Base-by-base conservation (phyloP, 768 basidiomycete genomes). In the Mycena galopus region DNA sequence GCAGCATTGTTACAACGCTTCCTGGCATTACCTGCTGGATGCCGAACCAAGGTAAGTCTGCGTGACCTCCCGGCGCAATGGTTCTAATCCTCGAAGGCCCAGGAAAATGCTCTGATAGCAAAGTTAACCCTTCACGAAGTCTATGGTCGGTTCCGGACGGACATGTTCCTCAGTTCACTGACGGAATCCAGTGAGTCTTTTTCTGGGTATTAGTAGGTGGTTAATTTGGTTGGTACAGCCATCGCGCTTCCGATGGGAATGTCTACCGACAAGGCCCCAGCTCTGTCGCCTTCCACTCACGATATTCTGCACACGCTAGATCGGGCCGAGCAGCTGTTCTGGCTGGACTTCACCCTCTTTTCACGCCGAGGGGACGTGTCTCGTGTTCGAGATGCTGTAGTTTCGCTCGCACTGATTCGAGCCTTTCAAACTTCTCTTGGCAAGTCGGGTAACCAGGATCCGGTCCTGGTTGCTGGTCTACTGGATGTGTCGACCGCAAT, bases 141-240 rank as follows among this genome's bases (percentile, higher is more conserved):
- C 1, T 92, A 96, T 75, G 87, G 88, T 42, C 91, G 90, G 9
- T 95, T 97, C 84, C 89, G 90, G 35, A 87, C 90, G 0, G 96
- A 98, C 78, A 94, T 98, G 85, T 94, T 96, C 79, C 85, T 98
- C 69, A 96, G 93, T 77, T 96, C 96, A 21, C 83, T 98, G 27
- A 89, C 93, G 0, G 97, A 99, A 79, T 97, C 97, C 1, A 92
- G 96, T 97, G 77, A 39, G 95, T 83, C 19, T 51, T 30, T 39
- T 69, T 17, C 56, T 42, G 37, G 12, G 30, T n/a, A 14, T 25
- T 44, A 12, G 56, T 29, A 9, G 55, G 42, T n/a, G 25, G 58
- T 57, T 50, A 51, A 69, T 32, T 56, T 63, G 8, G 21, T 3
- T 29, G 69, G 77, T 23, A 37, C 73, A 98, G 94, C 94, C 27